Percentiles rank a stretch among this genome's conserved stretches.
Evolutionary conservation across 768 basidiomycete genomes (phyloP).

Genomic region (Baorangia bicolor): DNA sequence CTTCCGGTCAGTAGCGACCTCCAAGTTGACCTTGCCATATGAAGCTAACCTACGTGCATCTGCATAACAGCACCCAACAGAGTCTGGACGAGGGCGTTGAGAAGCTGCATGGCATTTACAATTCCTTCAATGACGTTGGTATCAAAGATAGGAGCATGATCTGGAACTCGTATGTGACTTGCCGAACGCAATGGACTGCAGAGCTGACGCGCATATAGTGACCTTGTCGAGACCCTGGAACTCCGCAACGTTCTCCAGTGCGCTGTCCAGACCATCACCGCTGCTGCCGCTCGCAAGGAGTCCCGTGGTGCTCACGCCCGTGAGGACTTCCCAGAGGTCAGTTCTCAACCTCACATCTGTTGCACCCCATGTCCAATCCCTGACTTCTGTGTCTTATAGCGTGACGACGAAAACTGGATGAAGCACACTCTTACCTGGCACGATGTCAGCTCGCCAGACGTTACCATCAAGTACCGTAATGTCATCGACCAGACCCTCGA

Average conservation of each 20-base stretch:
- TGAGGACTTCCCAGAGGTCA: slow-evolving; percentile 93
- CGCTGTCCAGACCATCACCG: slow-evolving; percentile 93
- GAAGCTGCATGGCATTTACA: slow-evolving; percentile 84
- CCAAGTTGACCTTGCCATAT: not conserved
- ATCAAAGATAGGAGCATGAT: slow-evolving; percentile 99
- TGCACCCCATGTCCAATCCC: not conserved
- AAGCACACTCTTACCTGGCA: slow-evolving; percentile 94
- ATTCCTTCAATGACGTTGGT: slow-evolving; percentile 85
- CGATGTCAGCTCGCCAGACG: slow-evolving; percentile 72
- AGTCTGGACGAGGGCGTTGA: slow-evolving; percentile 90
- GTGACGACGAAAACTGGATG: slow-evolving; percentile 95
- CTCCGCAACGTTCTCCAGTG: slow-evolving; percentile 94
- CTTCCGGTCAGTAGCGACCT: slow-evolving; percentile 61
- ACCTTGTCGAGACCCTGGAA: slow-evolving; percentile 96
- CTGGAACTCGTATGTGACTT: slow-evolving; percentile 89
- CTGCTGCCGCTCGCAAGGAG: slow-evolving; percentile 92
- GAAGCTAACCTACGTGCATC: slow-evolving; percentile 2
- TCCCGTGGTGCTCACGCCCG: slow-evolving; percentile 98
- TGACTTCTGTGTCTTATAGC: slow-evolving; percentile 41
- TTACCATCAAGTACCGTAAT: slow-evolving; percentile 83
- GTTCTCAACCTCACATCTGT: slow-evolving; percentile 18
- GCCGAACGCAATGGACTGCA: slow-evolving; percentile 1
- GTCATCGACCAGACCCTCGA: slow-evolving; percentile 89
- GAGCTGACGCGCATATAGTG: slow-evolving; percentile 45
- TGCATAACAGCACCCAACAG: slow-evolving; percentile 65